phyloP scores from a whole-genome alignment of 2,329 filamentous ascomycete species.

The Pseudogymnoascus sp. region DNA sequence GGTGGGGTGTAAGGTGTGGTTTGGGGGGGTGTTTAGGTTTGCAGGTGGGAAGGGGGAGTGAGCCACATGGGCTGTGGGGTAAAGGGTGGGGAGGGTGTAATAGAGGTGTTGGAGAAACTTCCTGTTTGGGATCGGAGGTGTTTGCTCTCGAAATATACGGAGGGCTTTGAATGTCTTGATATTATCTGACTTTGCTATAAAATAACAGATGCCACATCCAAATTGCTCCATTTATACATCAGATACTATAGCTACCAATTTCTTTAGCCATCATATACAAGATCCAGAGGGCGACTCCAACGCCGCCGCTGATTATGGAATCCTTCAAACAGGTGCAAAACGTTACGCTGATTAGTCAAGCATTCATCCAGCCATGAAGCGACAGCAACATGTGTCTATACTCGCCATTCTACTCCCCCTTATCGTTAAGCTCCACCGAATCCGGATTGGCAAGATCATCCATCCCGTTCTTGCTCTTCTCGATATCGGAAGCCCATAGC shows the following conservation, averaged over 20 bases:
- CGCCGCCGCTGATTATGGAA: background rate
- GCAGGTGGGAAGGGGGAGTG: background rate
- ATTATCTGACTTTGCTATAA: background rate
- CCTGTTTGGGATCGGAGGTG: background rate
- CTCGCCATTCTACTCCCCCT: background rate
- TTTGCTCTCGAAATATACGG: background rate
- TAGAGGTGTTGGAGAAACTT: background rate
- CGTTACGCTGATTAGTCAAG: background rate
- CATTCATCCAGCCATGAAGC: background rate
- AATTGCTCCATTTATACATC: background rate
- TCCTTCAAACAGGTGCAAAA: background rate
- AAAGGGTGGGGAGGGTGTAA: background rate
- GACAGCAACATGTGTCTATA: background rate
- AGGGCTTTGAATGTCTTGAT: background rate
- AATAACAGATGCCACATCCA: background rate
- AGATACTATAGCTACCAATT: background rate
- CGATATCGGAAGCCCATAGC: constrained; percentile 86
- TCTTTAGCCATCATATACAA: background rate
- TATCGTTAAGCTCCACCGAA: background rate
- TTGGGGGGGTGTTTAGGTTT: constrained; percentile 38
- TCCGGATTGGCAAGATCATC: background rate
- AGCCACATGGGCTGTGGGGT: background rate
- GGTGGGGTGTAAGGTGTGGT: constrained; percentile 49
- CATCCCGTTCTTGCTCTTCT: constrained; percentile 29
- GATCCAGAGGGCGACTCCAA: background rate